Conservation (phyloP, 768 basidiomycete genomes). For the Calocybe indica region DNA sequence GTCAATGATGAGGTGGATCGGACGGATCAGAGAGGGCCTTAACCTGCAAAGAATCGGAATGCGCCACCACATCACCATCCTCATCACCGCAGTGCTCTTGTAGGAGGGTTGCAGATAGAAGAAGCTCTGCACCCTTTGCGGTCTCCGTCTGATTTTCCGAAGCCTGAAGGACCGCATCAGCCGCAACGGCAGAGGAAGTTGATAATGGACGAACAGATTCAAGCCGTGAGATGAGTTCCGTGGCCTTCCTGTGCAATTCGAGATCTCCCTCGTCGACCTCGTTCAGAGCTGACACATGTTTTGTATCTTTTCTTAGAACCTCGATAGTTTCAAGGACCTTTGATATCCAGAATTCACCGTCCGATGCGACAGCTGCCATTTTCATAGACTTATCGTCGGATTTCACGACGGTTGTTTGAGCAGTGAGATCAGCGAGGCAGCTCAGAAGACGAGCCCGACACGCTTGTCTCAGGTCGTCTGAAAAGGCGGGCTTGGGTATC, state of each 20-base stretch:
- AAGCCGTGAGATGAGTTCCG: slow-evolving; percentile 34
- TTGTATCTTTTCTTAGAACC: slow-evolving; percentile 56
- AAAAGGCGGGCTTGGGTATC: slow-evolving; percentile 61
- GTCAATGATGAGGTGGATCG: background rate
- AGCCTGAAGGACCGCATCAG: slow-evolving; percentile 18
- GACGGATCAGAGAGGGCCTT: slow-evolving; percentile 2
- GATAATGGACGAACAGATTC: slow-evolving; percentile 29
- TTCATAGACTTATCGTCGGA: slow-evolving; percentile 51
- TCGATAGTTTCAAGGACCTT: slow-evolving; percentile 54
- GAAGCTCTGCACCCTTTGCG: slow-evolving; percentile 63
- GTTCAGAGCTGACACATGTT: slow-evolving; percentile 52
- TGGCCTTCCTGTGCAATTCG: slow-evolving; percentile 39
- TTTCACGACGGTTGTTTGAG: slow-evolving; percentile 44
- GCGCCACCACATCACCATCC: slow-evolving; percentile 36
- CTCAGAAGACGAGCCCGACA: slow-evolving; percentile 69
- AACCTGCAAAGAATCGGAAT: slow-evolving; percentile 49
- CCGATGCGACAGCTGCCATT: slow-evolving; percentile 53
- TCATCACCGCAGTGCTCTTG: slow-evolving; percentile 67
- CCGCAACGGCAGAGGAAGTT: background rate
- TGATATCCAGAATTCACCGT: slow-evolving; percentile 78
- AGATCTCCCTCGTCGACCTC: slow-evolving; percentile 53
- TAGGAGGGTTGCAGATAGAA: slow-evolving; percentile 65
- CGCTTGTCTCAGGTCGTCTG: slow-evolving; percentile 59
- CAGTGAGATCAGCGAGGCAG: slow-evolving; percentile 69
- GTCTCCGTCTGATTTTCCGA: slow-evolving; percentile 40